Base-by-base conservation (phyloP, 768 basidiomycete species). In the Lactarius sanguifluus region DNA sequence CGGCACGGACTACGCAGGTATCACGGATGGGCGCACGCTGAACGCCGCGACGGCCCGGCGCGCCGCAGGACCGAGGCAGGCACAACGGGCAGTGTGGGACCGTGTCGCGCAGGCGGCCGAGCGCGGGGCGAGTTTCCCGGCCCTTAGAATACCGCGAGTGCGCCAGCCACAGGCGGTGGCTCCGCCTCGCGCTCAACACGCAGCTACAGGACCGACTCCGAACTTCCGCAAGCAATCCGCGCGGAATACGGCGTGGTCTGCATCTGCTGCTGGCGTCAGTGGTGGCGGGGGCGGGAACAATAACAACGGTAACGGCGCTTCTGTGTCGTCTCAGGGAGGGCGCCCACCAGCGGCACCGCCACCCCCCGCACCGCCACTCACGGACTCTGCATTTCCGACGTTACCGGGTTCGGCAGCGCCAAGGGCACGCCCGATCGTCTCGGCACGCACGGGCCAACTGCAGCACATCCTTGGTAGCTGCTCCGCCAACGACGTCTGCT, bases 71-170 rank as follows among this genome's bases (percentile, higher is more conserved):
- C 82, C 85, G 13, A 79, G 81, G 34, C 80, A 81, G 66, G 80
- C 85, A 2, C 86, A 89, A 2, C 81, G 88, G 59, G 84, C 88
- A 67, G 83, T 96, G 0, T 93, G 85, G 87, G 92, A 94, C 69
- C 87, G 94, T 18, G 94, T 96, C 30, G 94, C 92, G 8, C 85
- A 84, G 67, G 94, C 92, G 0, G 95, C 94, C 0, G 77, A 81
- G 18, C 75, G 79, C 2, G 77, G 80, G 55, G 75, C 79, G 34
- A 52, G 70, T 1, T 71, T 72, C 40, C 67, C 72, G 30, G 65
- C 71, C 3, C 77, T 81, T 5, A 30, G 57, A 52, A 41, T 18
- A 5, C 56, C 10, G 69, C 75, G 34, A 55, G 60, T 32, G 69
- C 52, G 38, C 15, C 38, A 23, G 15, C 36, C 34, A 5, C 64